Evolutionary conservation across 2,329 filamentous ascomycete genomes (phyloP).

Genomic region (Ophiosphaerella herpotricha): DNA sequence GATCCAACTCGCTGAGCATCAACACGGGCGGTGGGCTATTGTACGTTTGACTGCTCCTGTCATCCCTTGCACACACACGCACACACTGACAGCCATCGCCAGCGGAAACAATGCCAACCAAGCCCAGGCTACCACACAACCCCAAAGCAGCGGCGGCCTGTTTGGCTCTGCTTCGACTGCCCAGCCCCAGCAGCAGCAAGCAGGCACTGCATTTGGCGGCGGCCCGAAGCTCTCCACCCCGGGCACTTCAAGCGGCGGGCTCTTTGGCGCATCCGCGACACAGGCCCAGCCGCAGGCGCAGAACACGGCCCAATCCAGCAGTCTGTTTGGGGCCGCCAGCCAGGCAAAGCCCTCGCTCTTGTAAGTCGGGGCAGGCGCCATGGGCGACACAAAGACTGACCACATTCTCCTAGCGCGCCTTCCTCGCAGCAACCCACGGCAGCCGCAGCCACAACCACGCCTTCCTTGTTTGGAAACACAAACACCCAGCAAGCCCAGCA

Average conservation of each 20-base stretch:
- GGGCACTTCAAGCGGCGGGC: slow-evolving; percentile 31
- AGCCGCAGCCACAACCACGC: background rate
- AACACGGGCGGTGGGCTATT: slow-evolving; percentile 59
- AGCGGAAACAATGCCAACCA: slow-evolving; percentile 38
- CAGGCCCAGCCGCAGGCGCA: slow-evolving; percentile 33
- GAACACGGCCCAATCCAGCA: slow-evolving; percentile 31
- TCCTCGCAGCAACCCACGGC: slow-evolving; percentile 34
- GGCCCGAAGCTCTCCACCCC: slow-evolving; percentile 32
- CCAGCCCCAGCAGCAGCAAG: slow-evolving; percentile 33
- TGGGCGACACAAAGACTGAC: slow-evolving; percentile 31
- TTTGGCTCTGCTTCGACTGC: slow-evolving; percentile 35
- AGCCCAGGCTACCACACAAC: slow-evolving; percentile 34
- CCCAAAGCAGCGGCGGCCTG: slow-evolving; percentile 32
- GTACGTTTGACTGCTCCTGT: slow-evolving; percentile 41
- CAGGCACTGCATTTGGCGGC: slow-evolving; percentile 42
- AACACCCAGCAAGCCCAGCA: background rate
- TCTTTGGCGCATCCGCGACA: slow-evolving; percentile 42
- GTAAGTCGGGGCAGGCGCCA: slow-evolving; percentile 31
- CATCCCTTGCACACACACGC: background rate
- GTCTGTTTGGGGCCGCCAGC: slow-evolving; percentile 36
- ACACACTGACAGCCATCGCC: background rate
- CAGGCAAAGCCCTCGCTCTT: slow-evolving; percentile 44
- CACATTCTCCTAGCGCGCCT: slow-evolving; percentile 33
- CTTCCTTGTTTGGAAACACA: slow-evolving; percentile 1
- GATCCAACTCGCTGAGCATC: slow-evolving; percentile 58